These are phyloP conservation scores for Betula pendula DNA, from an alignment of 306 rosid species.

Conservation along the genomic window DNA sequence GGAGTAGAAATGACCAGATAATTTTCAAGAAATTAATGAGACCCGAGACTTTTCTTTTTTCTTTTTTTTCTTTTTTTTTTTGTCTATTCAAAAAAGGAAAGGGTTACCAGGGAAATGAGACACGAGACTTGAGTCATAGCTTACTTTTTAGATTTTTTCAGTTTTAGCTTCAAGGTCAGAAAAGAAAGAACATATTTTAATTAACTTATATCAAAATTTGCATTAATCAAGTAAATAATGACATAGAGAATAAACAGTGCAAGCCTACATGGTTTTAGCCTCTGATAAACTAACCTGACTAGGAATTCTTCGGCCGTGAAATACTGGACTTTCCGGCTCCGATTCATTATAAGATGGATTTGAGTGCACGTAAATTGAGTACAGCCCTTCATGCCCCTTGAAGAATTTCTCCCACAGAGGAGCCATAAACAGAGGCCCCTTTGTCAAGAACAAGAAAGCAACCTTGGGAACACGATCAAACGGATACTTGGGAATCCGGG, in stretches of 20 bases:
- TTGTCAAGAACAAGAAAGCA: slow-evolving; percentile 85
- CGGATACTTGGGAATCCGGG: slow-evolving; percentile 53
- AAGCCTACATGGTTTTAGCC: background rate
- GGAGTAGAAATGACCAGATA: too few species aligned
- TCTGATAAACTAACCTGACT: slow-evolving; percentile 59
- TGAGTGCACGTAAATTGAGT: slow-evolving; percentile 79
- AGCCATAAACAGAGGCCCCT: slow-evolving; percentile 66
- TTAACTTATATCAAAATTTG: too few species aligned
- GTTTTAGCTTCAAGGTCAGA: background rate
- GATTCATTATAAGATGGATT: slow-evolving; percentile 74
- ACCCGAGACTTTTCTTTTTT: too few species aligned
- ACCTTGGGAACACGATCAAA: slow-evolving; percentile 64
- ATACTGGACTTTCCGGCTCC: slow-evolving; percentile 50
- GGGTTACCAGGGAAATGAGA: too few species aligned
- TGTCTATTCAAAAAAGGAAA: too few species aligned
- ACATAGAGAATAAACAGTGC: background rate
- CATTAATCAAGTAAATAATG: background rate
- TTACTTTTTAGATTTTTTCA: background rate
- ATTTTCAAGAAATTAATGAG: too few species aligned
- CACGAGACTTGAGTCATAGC: too few species aligned
- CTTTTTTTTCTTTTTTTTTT: too few species aligned
- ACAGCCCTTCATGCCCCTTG: slow-evolving; percentile 64
- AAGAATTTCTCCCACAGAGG: slow-evolving; percentile 89
- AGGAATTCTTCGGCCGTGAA: slow-evolving; percentile 70
- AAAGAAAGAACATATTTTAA: too few species aligned